These are phyloP conservation scores for Zygnema cylindricum DNA, from an alignment of 139 green algal genomes.

Conservation along the genomic window DNA sequence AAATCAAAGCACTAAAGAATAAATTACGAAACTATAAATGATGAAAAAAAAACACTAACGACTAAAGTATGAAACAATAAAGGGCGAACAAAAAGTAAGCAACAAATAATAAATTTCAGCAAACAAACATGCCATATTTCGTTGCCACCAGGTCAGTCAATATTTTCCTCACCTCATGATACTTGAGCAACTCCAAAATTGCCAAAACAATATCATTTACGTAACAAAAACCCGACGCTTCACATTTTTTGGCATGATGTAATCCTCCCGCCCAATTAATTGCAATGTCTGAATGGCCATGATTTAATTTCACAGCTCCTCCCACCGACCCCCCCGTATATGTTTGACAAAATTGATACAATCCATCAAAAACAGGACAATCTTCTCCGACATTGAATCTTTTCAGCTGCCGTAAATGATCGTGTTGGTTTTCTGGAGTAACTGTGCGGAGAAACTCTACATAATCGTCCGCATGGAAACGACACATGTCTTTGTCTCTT, in stretches of 20 bases:
- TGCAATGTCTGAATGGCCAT: conserved; percentile 80
- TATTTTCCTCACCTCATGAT: conserved; percentile 52
- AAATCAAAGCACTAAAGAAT: too few relatives aligned
- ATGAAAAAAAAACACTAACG: too few relatives aligned
- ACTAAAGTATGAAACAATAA: too few relatives aligned
- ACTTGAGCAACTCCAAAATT: conserved; percentile 84
- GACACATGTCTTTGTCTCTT: conserved; percentile 58
- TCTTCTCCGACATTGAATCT: conserved; percentile 97
- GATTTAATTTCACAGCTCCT: conserved; percentile 87
- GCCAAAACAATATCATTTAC: conserved; percentile 98
- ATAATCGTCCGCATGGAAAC: conserved; percentile 91
- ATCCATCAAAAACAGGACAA: conserved; percentile 95
- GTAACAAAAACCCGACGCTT: conserved; percentile 93
- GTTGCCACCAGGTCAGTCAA: too few relatives aligned
- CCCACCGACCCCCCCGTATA: conserved; percentile 89
- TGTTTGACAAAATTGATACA: conserved; percentile 93
- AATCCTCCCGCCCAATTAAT: conserved; percentile 98
- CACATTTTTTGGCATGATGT: conserved; percentile 93
- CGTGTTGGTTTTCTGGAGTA: conserved; percentile 92
- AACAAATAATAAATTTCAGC: too few relatives aligned
- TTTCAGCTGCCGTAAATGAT: conserved; percentile 89
- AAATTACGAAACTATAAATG: too few relatives aligned
- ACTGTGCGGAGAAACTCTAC: conserved; percentile 87
- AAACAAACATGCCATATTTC: too few relatives aligned
- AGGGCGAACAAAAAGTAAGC: too few relatives aligned